phyloP scores from a whole-genome alignment of 176 grass and related monocot species.

The Aegilops umbellulata region DNA sequence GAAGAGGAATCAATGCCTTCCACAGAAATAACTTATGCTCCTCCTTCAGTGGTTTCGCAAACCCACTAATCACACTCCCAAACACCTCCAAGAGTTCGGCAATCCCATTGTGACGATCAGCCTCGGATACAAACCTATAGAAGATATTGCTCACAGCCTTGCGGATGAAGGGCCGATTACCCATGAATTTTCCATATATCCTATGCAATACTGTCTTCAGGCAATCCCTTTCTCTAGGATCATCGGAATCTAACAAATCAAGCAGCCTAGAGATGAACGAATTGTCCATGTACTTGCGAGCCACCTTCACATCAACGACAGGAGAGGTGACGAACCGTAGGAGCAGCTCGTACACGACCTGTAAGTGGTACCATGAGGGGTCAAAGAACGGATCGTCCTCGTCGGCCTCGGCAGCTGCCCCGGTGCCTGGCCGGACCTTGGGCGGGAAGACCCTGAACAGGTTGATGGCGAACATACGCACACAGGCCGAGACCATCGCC shows the following conservation, averaged over 20 bases:
- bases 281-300: conserved; percentile 78
- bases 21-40: conserved; percentile 88
- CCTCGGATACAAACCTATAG: conserved; percentile 78
- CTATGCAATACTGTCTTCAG: conserved; percentile 77
- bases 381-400: conserved; percentile 89
- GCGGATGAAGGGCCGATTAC: conserved; percentile 66
- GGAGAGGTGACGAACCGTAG: conserved; percentile 74
- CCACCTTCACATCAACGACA: conserved; percentile 75
- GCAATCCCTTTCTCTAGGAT: conserved; percentile 91
- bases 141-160: conserved; percentile 90
- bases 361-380: conserved; percentile 91
- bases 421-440: conserved; percentile 41
- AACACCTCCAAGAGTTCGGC: conserved; percentile 81
- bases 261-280: conserved; percentile 80
- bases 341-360: conserved; percentile 85
- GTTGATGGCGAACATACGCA: conserved; percentile 87
- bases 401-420: conserved; percentile 41
- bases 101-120: conserved; percentile 74
- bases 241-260: conserved; percentile 85
- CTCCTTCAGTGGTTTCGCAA: conserved; percentile 80
- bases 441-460: conserved; percentile 93
- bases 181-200: conserved; percentile 89
- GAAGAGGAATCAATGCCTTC: conserved; percentile 76
- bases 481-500: conserved; percentile 67
- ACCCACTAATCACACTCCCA: conserved; percentile 80